phyloP scores from a whole-genome alignment of 2,329 filamentous ascomycete genomes.

The Trichoderma cornu-damae region DNA sequence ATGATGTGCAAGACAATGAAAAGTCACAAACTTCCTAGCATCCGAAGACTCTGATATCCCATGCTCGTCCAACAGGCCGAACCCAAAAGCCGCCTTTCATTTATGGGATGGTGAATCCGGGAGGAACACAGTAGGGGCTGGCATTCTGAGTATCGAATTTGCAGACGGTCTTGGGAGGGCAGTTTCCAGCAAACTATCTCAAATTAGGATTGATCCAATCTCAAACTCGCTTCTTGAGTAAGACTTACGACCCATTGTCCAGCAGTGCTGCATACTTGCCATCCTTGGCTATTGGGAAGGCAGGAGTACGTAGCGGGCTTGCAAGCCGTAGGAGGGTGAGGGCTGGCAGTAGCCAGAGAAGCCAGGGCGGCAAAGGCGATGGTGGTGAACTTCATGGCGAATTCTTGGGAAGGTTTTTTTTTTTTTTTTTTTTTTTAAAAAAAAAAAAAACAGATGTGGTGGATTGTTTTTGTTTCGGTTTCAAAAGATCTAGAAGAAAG shows the following conservation, averaged over 20 bases:
- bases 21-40: neutral
- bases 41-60: neutral
- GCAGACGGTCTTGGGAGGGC: constrained; percentile 35
- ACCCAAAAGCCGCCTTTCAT: no score
- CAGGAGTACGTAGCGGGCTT: constrained; percentile 35
- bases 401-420: neutral
- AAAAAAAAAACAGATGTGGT: constrained; percentile 3
- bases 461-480: constrained; percentile 17
- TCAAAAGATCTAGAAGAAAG: constrained; percentile 5
- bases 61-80: neutral
- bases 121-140: constrained; percentile 38
- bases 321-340: constrained; percentile 24
- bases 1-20: neutral
- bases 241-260: constrained; percentile 33
- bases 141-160: constrained; percentile 33
- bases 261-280: constrained; percentile 32
- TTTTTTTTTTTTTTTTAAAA: no score
- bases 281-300: constrained; percentile 26
- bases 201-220: neutral
- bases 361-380: constrained; percentile 25
- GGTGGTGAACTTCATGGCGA: constrained; percentile 32
- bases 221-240: neutral
- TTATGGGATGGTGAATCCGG: constrained; percentile 25
- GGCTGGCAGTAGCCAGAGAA: constrained; percentile 20
- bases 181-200: constrained; percentile 31